Base-by-base conservation (phyloP, 331 rosid genomes). In the Malus hybrid region DNA sequence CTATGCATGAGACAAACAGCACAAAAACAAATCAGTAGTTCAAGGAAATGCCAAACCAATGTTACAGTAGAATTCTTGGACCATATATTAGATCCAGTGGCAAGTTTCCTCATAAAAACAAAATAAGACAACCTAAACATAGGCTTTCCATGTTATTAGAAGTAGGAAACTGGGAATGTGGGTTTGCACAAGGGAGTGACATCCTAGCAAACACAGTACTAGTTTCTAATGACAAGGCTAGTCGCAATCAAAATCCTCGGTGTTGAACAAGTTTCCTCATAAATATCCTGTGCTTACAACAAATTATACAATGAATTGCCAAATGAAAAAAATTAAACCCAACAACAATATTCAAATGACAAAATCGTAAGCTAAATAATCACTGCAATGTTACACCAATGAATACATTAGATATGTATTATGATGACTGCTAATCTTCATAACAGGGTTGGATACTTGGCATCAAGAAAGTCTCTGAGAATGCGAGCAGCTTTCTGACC, bases 401-500 rank as follows among this genome's bases (percentile, higher is more conserved):
- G 69, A 31, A 32, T 32, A 22, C 20, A 56, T 67, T 57, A 57
- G 14, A 55, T 32, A 18, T 18, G 66, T n/a, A 20, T 15, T 31
- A 65, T 36, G n/a, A 24, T 71, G 46, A 65, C 75, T 44, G 8
- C n/a, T 65, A 48, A 69, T 57, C 62, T 69, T 89, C 90, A 88
- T 70, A 91, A 82, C 80, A 92, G 80, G 70, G 97, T 92, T 54
- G 99, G 99, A 84, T 94, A 90, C 82, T 94, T 94, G 16, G 99
- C 99, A 85, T 94, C 99, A 18, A 94, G 90, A 84, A 92, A 94
- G 5, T 94, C 97, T 81, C 96, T 85, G 12, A 94, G 95, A 68
- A 87, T 94, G 54, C 93, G 87, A 86, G 99, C 99, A 55, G 95
- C 92, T 83, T 94, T 92, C 73, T 85, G 96, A 70, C 99, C 93